Evolutionary conservation across 768 basidiomycete genomes (phyloP).

Genomic region (Sarcomyxa edulis): DNA sequence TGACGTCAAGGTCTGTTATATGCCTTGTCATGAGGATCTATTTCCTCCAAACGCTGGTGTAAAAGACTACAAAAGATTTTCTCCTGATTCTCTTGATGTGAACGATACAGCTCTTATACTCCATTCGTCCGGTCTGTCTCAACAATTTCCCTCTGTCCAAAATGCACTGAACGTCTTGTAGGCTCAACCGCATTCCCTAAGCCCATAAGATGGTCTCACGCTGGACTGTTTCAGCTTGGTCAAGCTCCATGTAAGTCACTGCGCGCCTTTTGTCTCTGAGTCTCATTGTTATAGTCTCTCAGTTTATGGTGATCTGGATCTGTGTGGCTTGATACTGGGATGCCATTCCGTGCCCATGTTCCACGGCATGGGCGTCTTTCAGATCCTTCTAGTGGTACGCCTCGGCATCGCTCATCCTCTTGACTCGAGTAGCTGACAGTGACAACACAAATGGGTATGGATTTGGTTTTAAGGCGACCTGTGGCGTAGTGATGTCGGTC

Average conservation of each 20-base stretch:
- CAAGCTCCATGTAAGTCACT: slow-evolving; percentile 5
- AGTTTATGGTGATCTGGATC: slow-evolving; percentile 8
- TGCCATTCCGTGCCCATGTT: slow-evolving; percentile 7
- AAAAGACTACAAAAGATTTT: not conserved
- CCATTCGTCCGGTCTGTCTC: slow-evolving; percentile 4
- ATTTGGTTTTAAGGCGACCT: slow-evolving; percentile 11
- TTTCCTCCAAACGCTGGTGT: slow-evolving; percentile 4
- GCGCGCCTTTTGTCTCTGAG: too few species aligned
- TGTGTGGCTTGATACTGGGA: slow-evolving; percentile 5
- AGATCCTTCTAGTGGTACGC: slow-evolving; percentile 9
- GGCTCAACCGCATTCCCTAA: slow-evolving; percentile 5
- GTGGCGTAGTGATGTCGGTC: slow-evolving; percentile 20
- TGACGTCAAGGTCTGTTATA: slow-evolving; percentile 1
- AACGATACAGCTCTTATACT: not conserved
- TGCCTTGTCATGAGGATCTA: slow-evolving; percentile 13
- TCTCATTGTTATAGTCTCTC: not conserved
- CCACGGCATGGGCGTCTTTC: slow-evolving; percentile 10
- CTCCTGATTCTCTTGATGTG: not conserved
- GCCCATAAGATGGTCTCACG: slow-evolving; percentile 3
- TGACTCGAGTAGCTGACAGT: not conserved
- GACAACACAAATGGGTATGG: not conserved
- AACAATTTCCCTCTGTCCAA: not conserved
- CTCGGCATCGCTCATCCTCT: too few species aligned
- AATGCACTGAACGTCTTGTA: not conserved
- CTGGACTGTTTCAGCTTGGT: slow-evolving; percentile 1